These are phyloP conservation scores for Lasiosphaeria ovina DNA, from an alignment of 495 filamentous ascomycete species.

Conservation along the genomic window DNA sequence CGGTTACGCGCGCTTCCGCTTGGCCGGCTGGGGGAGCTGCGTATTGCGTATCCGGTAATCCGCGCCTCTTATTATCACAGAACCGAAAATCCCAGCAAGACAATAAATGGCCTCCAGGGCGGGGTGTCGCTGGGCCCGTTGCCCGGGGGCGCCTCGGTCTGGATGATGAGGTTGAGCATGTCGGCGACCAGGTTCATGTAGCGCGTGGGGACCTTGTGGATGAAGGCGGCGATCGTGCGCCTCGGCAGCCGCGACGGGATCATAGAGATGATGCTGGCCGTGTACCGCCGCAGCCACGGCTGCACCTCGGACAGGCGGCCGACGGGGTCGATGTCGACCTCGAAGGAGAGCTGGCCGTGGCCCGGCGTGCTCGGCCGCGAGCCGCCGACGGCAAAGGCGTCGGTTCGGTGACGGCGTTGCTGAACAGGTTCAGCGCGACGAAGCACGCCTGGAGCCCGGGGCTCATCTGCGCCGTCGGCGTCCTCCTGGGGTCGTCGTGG, in stretches of 20 bases:
- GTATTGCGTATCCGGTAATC: too few species aligned
- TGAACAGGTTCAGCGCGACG: constrained; percentile 20
- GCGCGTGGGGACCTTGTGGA: constrained; percentile 24
- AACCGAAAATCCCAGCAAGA: too few species aligned
- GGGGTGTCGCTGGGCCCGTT: not conserved
- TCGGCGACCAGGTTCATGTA: constrained; percentile 22
- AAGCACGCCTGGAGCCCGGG: constrained; percentile 23
- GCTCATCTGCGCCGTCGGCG: not conserved
- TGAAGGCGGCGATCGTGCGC: constrained; percentile 21
- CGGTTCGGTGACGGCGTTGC: constrained; percentile 11
- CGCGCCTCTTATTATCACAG: too few species aligned
- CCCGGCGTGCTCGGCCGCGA: constrained; percentile 8
- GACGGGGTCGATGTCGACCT: constrained; percentile 9
- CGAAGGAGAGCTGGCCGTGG: constrained; percentile 2
- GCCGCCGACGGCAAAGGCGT: constrained; percentile 10
- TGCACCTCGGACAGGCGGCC: constrained; percentile 18
- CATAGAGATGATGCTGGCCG: constrained; percentile 22
- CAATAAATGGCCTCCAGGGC: too few species aligned
- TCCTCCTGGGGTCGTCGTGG: not conserved
- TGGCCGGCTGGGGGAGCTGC: too few species aligned
- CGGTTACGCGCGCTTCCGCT: too few species aligned
- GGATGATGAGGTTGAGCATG: constrained; percentile 8
- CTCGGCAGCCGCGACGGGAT: constrained; percentile 22
- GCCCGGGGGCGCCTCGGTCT: not conserved
- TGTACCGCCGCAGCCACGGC: constrained; percentile 25